phyloP scores from a whole-genome alignment of 495 filamentous ascomycete genomes.

The Hyaloscypha variabilis region DNA sequence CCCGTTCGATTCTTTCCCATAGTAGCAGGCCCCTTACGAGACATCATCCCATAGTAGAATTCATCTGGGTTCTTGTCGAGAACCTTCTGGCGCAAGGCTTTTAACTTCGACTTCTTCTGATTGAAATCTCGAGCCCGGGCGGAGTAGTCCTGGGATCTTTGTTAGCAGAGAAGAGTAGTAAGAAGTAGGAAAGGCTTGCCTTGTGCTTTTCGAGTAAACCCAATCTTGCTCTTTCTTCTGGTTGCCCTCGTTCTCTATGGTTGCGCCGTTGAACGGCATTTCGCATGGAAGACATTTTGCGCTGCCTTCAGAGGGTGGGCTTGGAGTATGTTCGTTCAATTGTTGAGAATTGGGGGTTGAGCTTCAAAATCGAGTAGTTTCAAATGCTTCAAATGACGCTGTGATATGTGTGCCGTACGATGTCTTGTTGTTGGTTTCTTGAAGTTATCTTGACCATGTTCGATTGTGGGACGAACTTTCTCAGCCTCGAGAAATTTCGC shows the following conservation, averaged over 20 bases:
- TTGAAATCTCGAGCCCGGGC: conserved; percentile 89
- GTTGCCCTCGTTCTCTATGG: conserved; percentile 88
- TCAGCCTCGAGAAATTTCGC: conserved; percentile 5
- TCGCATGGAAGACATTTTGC: conserved; percentile 75
- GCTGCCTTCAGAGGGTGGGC: neutral
- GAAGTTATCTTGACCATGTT: neutral
- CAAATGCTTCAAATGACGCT: neutral
- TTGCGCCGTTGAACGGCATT: conserved; percentile 73
- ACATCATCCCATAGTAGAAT: conserved; percentile 93
- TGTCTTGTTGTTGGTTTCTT: neutral
- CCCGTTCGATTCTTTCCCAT: conserved; percentile 41
- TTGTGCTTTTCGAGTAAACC: conserved; percentile 91
- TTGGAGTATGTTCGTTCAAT: too few species aligned
- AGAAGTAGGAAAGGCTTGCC: conserved; percentile 45
- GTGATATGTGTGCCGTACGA: too few species aligned
- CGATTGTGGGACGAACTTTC: neutral
- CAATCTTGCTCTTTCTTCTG: conserved; percentile 77
- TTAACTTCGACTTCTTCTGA: conserved; percentile 77
- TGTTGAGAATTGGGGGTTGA: neutral
- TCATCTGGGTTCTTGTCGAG: conserved; percentile 92
- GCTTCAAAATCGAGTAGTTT: neutral
- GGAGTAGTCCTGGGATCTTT: conserved; percentile 73
- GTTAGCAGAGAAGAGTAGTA: conserved; percentile 18
- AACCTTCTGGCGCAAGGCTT: conserved; percentile 78
- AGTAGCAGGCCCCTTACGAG: conserved; percentile 43